Conservation (phyloP, 2,329 filamentous ascomycete species). For the Amauroascus verrucosus region DNA sequence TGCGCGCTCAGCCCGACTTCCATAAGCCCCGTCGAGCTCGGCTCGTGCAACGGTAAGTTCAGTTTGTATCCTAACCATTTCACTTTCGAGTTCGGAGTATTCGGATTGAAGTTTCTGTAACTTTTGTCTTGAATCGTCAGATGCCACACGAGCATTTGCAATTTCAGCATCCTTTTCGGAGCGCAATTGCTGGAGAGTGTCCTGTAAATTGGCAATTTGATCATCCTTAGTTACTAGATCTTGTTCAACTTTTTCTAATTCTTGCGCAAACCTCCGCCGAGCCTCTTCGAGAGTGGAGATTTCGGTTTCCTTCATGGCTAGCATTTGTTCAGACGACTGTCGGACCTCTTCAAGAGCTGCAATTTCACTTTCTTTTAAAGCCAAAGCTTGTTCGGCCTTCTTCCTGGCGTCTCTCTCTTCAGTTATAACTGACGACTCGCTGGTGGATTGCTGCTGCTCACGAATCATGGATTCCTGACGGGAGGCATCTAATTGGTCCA, state of each 20-base stretch:
- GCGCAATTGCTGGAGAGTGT: conserved; percentile 21
- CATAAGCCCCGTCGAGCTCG: conserved; percentile 91
- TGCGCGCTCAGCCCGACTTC: conserved; percentile 57
- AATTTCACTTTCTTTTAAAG: conserved; percentile 21
- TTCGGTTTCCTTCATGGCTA: conserved; percentile 22
- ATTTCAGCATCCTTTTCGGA: conserved; percentile 27
- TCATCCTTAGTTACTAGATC: conserved; percentile 21
- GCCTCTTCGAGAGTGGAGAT: conserved; percentile 21
- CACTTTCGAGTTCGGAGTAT: conserved; percentile 47
- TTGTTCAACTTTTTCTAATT: conserved; percentile 15
- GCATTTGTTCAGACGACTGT: conserved; percentile 19
- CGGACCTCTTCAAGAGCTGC: conserved; percentile 21
- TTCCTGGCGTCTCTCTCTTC: conserved; percentile 24
- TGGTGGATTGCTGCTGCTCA: conserved; percentile 25
- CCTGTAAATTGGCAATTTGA: conserved; percentile 18
- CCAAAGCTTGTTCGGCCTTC: conserved; percentile 17
- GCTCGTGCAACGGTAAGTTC: conserved; percentile 84
- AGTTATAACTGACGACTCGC: conserved; percentile 23
- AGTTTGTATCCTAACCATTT: conserved; percentile 56
- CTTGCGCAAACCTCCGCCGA: conserved; percentile 12
- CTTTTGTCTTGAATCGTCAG: conserved; percentile 29
- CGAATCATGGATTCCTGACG: conserved; percentile 29
- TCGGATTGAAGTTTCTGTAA: conserved; percentile 39
- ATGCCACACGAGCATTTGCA: conserved; percentile 23
- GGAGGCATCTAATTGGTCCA: conserved; percentile 36